Percentiles rank a stretch among this genome's conserved stretches.
phyloP scores from a whole-genome alignment of 2,329 filamentous ascomycete species.

The Pseudogymnoascus sp. region DNA sequence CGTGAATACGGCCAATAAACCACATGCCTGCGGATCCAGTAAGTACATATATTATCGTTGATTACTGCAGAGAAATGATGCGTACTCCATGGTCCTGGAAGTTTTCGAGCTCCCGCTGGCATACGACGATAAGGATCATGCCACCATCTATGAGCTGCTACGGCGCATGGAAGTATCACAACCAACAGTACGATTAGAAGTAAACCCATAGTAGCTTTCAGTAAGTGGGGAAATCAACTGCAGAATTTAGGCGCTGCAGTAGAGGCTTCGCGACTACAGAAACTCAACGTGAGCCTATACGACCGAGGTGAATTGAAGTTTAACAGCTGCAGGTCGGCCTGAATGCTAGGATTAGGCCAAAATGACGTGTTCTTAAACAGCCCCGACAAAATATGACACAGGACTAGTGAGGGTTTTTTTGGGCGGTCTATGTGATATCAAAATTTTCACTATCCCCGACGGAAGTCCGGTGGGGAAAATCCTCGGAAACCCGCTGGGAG shows the following conservation, averaged over 20 bases:
- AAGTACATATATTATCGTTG: neutral
- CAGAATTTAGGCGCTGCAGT: neutral
- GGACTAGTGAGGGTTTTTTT: neutral
- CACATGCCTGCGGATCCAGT: slow-evolving; percentile 31
- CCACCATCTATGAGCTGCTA: neutral
- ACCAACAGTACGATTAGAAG: neutral
- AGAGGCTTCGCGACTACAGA: neutral
- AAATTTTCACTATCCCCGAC: neutral
- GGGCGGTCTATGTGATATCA: neutral
- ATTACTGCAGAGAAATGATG: neutral
- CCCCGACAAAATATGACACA: neutral
- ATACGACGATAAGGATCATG: slow-evolving; percentile 5
- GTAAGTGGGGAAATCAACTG: neutral
- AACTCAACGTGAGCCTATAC: neutral
- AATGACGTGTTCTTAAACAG: neutral
- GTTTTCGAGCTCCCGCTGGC: slow-evolving; percentile 7
- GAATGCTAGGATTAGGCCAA: neutral
- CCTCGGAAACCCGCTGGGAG: neutral
- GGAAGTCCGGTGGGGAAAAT: neutral
- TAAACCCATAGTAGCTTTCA: neutral
- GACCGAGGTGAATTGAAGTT: neutral
- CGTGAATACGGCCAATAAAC: slow-evolving; percentile 39
- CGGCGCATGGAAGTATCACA: neutral
- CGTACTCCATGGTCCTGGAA: slow-evolving; percentile 1
- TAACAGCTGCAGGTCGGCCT: neutral